Percentiles rank a stretch among this genome's conserved stretches.
Evolutionary conservation across 805 yeast genomes (phyloP).

Genomic region (Vanderwaltozyma polyspora): DNA sequence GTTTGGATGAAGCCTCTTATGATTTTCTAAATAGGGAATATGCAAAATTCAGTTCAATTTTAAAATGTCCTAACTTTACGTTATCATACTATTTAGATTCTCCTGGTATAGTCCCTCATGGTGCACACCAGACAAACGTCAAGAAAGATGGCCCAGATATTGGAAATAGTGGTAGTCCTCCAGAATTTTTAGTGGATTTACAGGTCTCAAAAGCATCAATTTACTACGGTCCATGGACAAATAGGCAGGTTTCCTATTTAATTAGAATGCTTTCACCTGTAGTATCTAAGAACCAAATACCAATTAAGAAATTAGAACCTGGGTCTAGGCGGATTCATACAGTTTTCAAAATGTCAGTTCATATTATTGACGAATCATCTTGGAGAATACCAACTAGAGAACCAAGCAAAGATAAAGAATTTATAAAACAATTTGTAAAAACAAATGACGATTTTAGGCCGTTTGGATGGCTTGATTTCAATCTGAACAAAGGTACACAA

Average conservation of each 20-base stretch:
- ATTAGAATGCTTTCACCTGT: constrained; percentile 61
- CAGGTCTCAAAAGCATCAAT: constrained; percentile 49
- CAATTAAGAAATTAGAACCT: constrained; percentile 31
- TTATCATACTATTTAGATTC: constrained; percentile 57
- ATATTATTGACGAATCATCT: constrained; percentile 52
- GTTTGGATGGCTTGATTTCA: constrained; percentile 87
- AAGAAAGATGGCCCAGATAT: constrained; percentile 40
- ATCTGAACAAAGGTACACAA: constrained; percentile 42
- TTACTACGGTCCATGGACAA: constrained; percentile 94
- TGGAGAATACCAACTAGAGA: constrained; percentile 78
- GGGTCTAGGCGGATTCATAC: constrained; percentile 48
- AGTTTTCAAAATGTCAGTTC: constrained; percentile 43
- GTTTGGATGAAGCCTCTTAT: constrained; percentile 24
- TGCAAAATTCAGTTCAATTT: constrained; percentile 62
- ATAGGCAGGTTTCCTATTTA: constrained; percentile 61
- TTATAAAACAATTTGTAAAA: constrained; percentile 24
- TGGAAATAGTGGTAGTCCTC: constrained; percentile 48
- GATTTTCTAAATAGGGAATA: constrained; percentile 49
- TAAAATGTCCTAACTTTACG: constrained; percentile 48
- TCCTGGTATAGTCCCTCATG: constrained; percentile 51
- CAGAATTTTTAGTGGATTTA: constrained; percentile 51
- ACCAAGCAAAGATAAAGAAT: constrained; percentile 57
- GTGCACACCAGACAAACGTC: constrained; percentile 21
- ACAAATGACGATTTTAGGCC: constrained; percentile 41
- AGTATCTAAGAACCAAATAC: constrained; percentile 43